A percentile compares a stretch with the other conserved stretches of the same genome.
Conservation (phyloP, 768 basidiomycete genomes). For the Phanerochaete carnosa region DNA sequence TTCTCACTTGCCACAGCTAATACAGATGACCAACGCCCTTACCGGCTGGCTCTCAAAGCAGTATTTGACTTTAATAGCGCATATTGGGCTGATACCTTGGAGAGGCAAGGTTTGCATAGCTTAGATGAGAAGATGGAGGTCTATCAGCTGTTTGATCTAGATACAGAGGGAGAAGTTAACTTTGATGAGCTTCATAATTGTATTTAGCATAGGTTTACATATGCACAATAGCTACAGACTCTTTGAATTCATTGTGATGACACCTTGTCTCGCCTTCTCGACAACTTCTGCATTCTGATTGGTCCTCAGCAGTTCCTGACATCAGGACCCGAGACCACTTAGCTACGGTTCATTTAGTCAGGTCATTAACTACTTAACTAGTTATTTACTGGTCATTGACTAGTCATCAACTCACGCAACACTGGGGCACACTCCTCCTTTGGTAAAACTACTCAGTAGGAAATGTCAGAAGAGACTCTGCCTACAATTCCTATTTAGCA, state of each 20-base stretch:
- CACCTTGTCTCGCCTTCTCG: too few relatives aligned
- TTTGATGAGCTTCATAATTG: not conserved
- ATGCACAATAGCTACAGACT: too few relatives aligned
- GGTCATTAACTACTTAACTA: not conserved
- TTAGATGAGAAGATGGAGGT: conserved; percentile 5
- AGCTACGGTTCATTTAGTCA: too few relatives aligned
- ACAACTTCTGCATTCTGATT: too few relatives aligned
- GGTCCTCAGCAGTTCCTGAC: too few relatives aligned
- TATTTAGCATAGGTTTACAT: not conserved
- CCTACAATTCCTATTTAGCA: too few relatives aligned
- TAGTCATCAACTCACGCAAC: not conserved
- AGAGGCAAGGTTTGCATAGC: not conserved
- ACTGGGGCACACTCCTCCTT: too few relatives aligned
- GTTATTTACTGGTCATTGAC: not conserved
- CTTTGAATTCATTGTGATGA: too few relatives aligned
- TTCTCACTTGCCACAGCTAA: not conserved
- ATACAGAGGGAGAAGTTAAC: conserved; percentile 5
- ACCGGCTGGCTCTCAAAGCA: not conserved
- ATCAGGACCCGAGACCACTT: too few relatives aligned
- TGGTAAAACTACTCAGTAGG: too few relatives aligned
- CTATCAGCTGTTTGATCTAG: conserved; percentile 5
- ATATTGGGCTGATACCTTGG: not conserved
- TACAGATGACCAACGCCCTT: not conserved
- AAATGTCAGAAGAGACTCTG: too few relatives aligned
- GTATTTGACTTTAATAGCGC: not conserved